Evolutionary conservation across 2,329 filamentous ascomycete genomes (phyloP).

Genomic region (Colletotrichum aenigma): DNA sequence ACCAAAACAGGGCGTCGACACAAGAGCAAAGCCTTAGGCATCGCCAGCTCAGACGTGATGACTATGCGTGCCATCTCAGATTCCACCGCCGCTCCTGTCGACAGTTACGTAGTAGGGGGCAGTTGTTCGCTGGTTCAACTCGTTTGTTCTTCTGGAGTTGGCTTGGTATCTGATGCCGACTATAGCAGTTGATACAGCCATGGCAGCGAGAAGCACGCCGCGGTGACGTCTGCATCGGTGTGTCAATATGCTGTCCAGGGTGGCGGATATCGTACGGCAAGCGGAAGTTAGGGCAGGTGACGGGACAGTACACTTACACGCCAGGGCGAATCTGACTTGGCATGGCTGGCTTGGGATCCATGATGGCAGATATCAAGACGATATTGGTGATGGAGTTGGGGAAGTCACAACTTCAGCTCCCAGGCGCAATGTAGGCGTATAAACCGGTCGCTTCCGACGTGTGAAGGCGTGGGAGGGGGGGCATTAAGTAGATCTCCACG

Average conservation of each 20-base stretch:
- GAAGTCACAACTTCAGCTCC: not conserved
- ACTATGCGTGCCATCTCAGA: conserved; percentile 29
- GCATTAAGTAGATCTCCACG: not conserved
- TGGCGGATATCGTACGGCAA: not conserved
- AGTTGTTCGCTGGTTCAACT: conserved; percentile 42
- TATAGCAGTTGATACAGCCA: conserved; percentile 30
- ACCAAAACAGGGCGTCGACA: not conserved
- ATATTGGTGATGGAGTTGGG: not conserved
- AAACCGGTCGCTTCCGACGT: accelerated
- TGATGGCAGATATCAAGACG: not conserved
- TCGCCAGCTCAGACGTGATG: not conserved
- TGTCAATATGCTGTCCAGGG: not conserved
- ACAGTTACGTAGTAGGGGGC: conserved; percentile 51
- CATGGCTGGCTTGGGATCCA: conserved; percentile 8
- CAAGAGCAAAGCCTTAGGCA: not conserved
- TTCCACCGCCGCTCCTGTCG: conserved; percentile 54
- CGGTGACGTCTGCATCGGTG: conserved; percentile 38
- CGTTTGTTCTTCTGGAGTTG: conserved; percentile 42
- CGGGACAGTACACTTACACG: conserved; percentile 24
- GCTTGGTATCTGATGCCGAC: conserved; percentile 38
- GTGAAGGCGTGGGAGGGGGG: not conserved
- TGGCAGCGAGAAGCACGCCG: conserved; percentile 37
- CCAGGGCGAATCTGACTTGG: conserved; percentile 16
- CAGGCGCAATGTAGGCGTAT: not conserved
- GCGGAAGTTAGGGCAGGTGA: conserved; percentile 28